Evolutionary conservation across 768 basidiomycete species (phyloP).

Genomic region (Amanita exitialis): DNA sequence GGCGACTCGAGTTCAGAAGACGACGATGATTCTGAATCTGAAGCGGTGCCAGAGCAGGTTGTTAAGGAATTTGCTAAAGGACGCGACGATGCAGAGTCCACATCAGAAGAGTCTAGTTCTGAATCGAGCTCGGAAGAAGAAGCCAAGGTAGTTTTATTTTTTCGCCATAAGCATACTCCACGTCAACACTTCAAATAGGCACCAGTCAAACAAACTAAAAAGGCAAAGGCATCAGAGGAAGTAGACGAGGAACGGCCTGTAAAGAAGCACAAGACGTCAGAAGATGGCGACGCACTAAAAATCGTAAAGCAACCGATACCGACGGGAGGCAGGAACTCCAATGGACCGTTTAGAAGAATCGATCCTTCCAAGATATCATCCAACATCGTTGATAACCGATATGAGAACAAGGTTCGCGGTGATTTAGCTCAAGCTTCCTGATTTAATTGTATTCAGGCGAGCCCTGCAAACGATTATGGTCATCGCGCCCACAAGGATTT

Average conservation of each 20-base stretch:
- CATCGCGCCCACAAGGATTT: conserved; percentile 77
- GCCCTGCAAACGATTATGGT: conserved; percentile 74
- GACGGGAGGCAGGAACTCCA: conserved; percentile 25
- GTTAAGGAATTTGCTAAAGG: no score
- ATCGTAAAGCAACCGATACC: conserved; percentile 20
- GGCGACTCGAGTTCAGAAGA: conserved; percentile 18
- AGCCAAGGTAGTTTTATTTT: not conserved
- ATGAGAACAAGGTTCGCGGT: conserved; percentile 59
- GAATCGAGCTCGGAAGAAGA: not conserved
- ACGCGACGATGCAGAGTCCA: not conserved
- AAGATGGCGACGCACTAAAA: conserved; percentile 37
- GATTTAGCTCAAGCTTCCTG: not conserved
- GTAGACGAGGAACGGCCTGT: conserved; percentile 21
- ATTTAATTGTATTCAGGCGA: conserved; percentile 33
- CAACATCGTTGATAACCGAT: conserved; percentile 56
- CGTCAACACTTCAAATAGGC: not conserved
- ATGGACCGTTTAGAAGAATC: conserved; percentile 74
- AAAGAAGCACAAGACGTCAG: conserved; percentile 55
- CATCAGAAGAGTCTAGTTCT: not conserved
- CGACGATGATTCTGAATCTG: not conserved
- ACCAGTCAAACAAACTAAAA: conserved; percentile 2
- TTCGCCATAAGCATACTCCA: no score
- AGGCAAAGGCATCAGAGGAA: conserved; percentile 5
- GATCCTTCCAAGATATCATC: conserved; percentile 47
- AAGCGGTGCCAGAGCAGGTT: no score